Evolutionary conservation across 305 asterid species (phyloP).

Genomic region (Rubia peregrina): DNA sequence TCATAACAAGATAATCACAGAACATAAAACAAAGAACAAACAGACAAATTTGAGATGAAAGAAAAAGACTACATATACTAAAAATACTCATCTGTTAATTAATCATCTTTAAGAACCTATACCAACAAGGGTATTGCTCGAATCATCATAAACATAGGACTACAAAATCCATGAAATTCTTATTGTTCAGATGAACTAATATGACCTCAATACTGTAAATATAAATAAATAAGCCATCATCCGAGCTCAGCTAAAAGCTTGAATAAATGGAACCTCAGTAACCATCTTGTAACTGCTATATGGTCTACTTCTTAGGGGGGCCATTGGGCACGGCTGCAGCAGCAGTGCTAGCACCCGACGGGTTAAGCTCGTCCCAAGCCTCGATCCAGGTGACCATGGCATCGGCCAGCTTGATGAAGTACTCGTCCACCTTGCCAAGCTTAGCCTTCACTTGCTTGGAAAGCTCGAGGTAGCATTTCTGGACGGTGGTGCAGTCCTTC

Average conservation of each 20-base stretch:
- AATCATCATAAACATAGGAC: background rate
- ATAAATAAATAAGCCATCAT: constrained; percentile 8
- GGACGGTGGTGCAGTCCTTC: constrained; percentile 65
- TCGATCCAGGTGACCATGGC: constrained; percentile 76
- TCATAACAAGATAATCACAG: background rate
- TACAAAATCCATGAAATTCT: constrained; percentile 12
- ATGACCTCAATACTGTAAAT: constrained; percentile 6
- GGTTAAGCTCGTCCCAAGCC: constrained; percentile 73
- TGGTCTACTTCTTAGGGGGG: constrained; percentile 33
- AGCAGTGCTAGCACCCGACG: constrained; percentile 8
- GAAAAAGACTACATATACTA: background rate
- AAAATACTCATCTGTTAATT: background rate
- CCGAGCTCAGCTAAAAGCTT: constrained; percentile 12
- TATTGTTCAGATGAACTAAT: constrained; percentile 8
- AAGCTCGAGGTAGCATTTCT: constrained; percentile 63
- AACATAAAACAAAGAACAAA: background rate
- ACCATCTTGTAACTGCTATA: background rate
- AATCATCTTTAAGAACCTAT: constrained; percentile 2
- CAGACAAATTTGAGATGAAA: background rate
- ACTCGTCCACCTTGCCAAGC: constrained; percentile 64
- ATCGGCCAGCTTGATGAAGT: constrained; percentile 63
- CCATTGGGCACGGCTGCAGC: constrained; percentile 25
- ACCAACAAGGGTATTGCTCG: constrained; percentile 4
- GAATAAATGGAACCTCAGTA: constrained; percentile 1
- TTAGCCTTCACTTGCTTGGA: constrained; percentile 71